These are phyloP conservation scores for Alternaria brassicae DNA, from an alignment of 2,329 filamentous ascomycete genomes.

Conservation along the genomic window DNA sequence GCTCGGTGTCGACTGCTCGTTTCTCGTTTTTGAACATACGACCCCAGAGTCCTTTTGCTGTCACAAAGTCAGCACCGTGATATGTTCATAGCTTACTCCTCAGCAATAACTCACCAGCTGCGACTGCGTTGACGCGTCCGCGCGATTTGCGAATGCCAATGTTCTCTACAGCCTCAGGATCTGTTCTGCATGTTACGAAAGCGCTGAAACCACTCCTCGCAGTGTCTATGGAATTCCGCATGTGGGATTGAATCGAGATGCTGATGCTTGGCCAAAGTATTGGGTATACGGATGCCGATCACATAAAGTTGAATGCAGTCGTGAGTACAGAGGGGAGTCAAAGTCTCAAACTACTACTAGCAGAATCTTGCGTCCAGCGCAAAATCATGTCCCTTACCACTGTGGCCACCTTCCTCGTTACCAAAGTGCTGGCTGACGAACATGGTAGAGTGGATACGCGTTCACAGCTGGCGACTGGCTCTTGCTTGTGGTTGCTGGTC, in stretches of 20 bases:
- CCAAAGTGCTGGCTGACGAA: neutral
- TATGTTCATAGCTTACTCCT: fast-evolving
- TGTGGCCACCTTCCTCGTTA: neutral
- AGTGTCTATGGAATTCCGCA: neutral
- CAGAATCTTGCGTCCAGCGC: neutral
- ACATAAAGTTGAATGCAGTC: neutral
- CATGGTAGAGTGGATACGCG: neutral
- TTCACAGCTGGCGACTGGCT: neutral
- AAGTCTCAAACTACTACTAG: neutral
- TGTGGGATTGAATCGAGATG: neutral
- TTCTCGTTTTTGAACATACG: neutral
- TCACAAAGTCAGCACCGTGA: neutral
- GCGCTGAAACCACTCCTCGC: neutral
- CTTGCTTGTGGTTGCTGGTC: neutral
- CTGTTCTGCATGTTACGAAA: neutral
- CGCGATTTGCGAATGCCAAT: neutral
- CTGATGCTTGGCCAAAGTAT: no score
- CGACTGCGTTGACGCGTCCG: neutral
- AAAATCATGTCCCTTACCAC: neutral
- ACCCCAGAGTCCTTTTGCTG: neutral
- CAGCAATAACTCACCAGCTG: neutral
- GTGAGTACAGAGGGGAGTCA: neutral
- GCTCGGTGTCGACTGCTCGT: neutral
- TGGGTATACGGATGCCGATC: no score
- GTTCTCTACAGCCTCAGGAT: neutral